phyloP scores from a whole-genome alignment of 306 rosid species.

The barrel medic (Medicago truncatula) region DNA sequence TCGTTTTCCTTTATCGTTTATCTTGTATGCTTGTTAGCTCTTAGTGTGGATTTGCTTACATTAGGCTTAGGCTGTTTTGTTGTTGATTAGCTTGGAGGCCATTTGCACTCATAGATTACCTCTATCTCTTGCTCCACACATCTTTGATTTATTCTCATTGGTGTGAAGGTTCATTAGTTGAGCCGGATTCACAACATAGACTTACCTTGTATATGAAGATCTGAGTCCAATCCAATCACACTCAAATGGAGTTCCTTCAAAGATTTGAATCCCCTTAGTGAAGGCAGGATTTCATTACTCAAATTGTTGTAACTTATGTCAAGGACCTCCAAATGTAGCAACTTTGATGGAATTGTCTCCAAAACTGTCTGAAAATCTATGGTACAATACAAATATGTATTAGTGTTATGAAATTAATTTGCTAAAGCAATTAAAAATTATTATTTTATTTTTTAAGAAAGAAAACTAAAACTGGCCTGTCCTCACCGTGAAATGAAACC shows the following conservation, averaged over 20 bases:
- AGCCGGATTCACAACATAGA: too few species aligned
- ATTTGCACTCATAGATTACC: too few species aligned
- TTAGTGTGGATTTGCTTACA: too few species aligned
- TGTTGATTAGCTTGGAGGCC: too few species aligned
- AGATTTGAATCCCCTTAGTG: slow-evolving; percentile 24
- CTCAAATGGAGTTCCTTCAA: neutral
- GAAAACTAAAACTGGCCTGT: neutral
- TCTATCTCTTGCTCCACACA: too few species aligned
- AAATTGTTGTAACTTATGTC: neutral
- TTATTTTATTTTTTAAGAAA: neutral
- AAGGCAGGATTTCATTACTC: neutral
- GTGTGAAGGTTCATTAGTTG: too few species aligned
- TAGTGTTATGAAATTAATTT: neutral
- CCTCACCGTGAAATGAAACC: neutral
- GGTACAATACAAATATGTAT: neutral
- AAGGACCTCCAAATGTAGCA: slow-evolving; percentile 26
- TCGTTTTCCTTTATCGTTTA: too few species aligned
- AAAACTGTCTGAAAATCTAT: neutral
- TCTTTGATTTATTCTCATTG: too few species aligned
- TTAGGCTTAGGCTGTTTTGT: too few species aligned
- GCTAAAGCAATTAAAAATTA: neutral
- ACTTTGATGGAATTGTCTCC: neutral
- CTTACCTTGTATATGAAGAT: slow-evolving; percentile 33
- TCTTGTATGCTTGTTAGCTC: too few species aligned
- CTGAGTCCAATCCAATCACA: slow-evolving; percentile 6